Conservation (phyloP, 2,329 filamentous ascomycete genomes). For the Ascochyta pisi region DNA sequence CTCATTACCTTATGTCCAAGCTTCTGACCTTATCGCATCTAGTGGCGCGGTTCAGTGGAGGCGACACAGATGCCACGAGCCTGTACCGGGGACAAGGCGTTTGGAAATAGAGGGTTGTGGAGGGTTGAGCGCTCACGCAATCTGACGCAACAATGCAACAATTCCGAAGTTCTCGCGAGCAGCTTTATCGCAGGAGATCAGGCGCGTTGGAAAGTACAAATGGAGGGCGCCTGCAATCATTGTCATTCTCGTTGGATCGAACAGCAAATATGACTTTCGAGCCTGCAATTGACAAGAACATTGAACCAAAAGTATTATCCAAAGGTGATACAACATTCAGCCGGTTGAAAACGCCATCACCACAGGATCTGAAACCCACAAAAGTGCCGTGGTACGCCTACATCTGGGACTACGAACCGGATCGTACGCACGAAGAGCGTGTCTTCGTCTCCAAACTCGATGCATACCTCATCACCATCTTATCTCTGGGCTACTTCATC, state of each 20-base stretch:
- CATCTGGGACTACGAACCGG: slow-evolving; percentile 39
- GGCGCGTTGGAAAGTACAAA: slow-evolving; percentile 2
- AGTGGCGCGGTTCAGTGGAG: slow-evolving; percentile 5
- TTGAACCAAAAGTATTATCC: slow-evolving; percentile 1
- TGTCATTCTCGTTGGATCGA: not conserved
- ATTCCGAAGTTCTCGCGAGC: slow-evolving; percentile 11
- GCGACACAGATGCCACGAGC: not conserved
- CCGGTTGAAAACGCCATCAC: not conserved
- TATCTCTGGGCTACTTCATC: slow-evolving; percentile 34
- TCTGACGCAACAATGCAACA: slow-evolving; percentile 18
- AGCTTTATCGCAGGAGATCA: not conserved
- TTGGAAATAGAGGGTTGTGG: not conserved
- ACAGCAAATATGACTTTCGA: slow-evolving; percentile 8
- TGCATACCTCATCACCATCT: slow-evolving; percentile 28
- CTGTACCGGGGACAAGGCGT: not conserved
- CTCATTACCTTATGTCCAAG: not conserved
- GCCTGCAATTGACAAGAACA: slow-evolving; percentile 1
- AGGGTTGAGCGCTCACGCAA: slow-evolving; percentile 19
- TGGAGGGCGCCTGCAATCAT: slow-evolving; percentile 6
- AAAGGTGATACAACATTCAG: slow-evolving; percentile 6
- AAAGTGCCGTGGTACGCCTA: slow-evolving; percentile 35
- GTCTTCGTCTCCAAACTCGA: slow-evolving; percentile 34
- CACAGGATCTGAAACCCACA: not conserved
- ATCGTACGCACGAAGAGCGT: slow-evolving; percentile 29
- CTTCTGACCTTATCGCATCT: slow-evolving; percentile 3